Base-by-base conservation (phyloP, 2,329 filamentous ascomycete genomes). In the Verticillium isaacii region DNA sequence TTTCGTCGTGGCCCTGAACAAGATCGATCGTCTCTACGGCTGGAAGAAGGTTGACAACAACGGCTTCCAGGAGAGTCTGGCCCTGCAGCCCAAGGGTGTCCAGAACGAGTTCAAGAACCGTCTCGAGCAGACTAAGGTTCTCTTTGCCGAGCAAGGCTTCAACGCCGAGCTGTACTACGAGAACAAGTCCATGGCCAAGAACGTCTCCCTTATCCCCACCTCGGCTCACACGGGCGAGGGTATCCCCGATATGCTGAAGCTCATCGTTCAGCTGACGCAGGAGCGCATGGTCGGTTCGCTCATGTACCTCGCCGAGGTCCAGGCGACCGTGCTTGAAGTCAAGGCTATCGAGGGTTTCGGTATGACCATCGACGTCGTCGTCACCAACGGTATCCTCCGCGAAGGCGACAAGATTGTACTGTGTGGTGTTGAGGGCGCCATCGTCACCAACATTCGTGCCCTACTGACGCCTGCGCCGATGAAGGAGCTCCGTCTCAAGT, bases 21-120 rank as follows among this genome's bases (percentile, higher is more conserved):
- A 99, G 84, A 98, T 99, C 68, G 95, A 99, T 86, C 93, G 95
- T 86, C 88, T 99, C 17, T 99, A 97, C 74, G 93, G 92, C 74
- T 99, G 96, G 95, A 97, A 97, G 83, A 93, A 94, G 81, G 92
- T 97, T 64, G 93, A 95, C 72, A 97, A 99, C 85, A 99, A 99
- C 74, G 95, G 95, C 63, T 98, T 99, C 85, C 88, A 92, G 71
- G 94, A 98, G 75, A 94, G 90, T 78, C 81, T 99, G 74, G 86
- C 87, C 50, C 84, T 96, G 70, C 95, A 99, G 79, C 96, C 88
- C 81, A 95, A 94, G 80, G 89, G 90, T 59, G 93, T 97, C 12
- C 91, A 97, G 78, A 92, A 92, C 75, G 95, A 99, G 77, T 99
- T 99, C 81, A 86, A 86, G 71, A 94, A 95, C 74, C 89, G 95